Conservation (phyloP, 495 filamentous ascomycete species). For the Trichoderma reesei region DNA sequence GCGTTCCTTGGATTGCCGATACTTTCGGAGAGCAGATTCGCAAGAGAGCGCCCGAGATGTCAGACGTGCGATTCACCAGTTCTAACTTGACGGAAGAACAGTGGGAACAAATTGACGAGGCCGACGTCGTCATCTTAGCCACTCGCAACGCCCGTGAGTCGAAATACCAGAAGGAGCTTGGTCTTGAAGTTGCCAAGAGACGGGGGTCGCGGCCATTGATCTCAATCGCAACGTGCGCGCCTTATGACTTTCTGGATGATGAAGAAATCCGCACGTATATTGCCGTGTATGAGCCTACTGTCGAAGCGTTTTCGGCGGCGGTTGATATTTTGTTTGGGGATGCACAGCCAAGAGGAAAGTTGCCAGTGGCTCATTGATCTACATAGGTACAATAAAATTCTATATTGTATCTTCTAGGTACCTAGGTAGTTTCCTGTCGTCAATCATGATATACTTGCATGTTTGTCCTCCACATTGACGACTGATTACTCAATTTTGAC, state of each 20-base stretch:
- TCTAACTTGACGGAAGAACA: neutral
- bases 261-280: neutral
- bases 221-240: neutral
- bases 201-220: neutral
- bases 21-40: neutral
- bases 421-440: neutral
- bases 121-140: neutral
- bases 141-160: slow-evolving; percentile 3
- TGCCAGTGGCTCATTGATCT: neutral
- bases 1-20: slow-evolving; percentile 3
- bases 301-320: neutral
- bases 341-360: neutral
- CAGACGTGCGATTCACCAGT: neutral
- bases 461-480: neutral
- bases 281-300: slow-evolving; percentile 4
- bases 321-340: neutral
- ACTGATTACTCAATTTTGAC: neutral
- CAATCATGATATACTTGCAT: neutral
- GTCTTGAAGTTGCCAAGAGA: neutral
- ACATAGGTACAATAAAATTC: too few relatives aligned
- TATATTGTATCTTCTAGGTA: too few relatives aligned
- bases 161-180: slow-evolving; percentile 1
- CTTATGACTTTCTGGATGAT: neutral
- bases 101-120: neutral
- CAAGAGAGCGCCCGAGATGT: neutral